phyloP scores from a whole-genome alignment of 352 stramenopile genomes.

The Phytophthora constricta region DNA sequence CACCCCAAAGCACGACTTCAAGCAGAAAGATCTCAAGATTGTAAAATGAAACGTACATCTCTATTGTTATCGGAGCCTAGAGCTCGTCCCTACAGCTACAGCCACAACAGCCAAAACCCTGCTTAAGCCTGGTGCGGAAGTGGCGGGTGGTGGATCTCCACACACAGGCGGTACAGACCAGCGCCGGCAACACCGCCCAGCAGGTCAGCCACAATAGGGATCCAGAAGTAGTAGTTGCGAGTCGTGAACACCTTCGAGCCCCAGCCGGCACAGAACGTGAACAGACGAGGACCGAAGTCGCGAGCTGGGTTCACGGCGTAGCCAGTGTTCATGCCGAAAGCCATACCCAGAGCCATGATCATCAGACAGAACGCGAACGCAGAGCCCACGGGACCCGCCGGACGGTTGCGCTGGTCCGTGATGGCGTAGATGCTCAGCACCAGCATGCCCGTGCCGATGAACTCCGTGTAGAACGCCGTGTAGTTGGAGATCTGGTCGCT shows the following conservation, averaged over 20 bases:
- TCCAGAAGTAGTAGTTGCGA: conserved; percentile 2
- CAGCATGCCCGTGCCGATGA: conserved; percentile 2
- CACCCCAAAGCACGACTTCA: not conserved
- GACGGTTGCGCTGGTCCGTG: conserved; percentile 2
- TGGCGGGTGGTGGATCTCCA: conserved; percentile 2
- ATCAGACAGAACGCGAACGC: not conserved
- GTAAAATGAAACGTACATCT: too few species aligned
- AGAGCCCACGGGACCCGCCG: not conserved
- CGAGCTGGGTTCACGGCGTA: conserved; percentile 1
- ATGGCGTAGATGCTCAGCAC: conserved; percentile 6
- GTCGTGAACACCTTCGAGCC: conserved; percentile 2
- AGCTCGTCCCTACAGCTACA: not conserved
- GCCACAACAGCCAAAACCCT: too few species aligned
- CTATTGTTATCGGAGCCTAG: not conserved
- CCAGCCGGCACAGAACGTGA: not conserved
- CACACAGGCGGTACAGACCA: not conserved
- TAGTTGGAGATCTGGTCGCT: conserved; percentile 7
- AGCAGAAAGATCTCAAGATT: too few species aligned
- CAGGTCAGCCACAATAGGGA: not conserved
- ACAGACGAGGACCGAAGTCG: conserved; percentile 1
- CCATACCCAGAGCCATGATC: conserved; percentile 1
- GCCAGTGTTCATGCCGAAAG: conserved; percentile 3
- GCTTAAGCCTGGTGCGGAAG: not conserved
- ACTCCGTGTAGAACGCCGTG: conserved; percentile 2
- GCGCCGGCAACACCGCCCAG: not conserved